phyloP scores from a whole-genome alignment of 176 grass and related monocot genomes.

The Phragmites australis region DNA sequence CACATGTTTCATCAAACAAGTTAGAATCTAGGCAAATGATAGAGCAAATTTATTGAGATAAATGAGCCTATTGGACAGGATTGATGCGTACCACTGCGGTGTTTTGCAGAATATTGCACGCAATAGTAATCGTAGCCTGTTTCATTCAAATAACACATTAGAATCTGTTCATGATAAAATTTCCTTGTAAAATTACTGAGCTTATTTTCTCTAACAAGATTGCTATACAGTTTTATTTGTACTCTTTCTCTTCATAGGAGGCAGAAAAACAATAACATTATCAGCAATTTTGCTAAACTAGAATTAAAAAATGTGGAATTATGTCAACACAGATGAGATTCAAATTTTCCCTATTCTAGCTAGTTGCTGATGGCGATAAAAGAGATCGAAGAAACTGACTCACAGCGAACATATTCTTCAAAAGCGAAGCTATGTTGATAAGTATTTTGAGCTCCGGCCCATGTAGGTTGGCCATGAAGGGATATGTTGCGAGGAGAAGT shows the following conservation, averaged over 20 bases:
- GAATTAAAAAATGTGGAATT: not conserved
- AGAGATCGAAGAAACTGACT: constrained; percentile 15
- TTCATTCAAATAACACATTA: constrained; percentile 32
- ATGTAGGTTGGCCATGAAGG: constrained; percentile 56
- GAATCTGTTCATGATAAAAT: not conserved
- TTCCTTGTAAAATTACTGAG: not conserved
- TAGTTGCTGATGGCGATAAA: not conserved
- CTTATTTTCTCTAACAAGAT: not conserved
- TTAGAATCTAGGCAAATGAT: not conserved
- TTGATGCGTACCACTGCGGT: constrained; percentile 53
- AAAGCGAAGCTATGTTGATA: constrained; percentile 53
- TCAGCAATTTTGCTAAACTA: not conserved
- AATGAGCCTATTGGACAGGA: not conserved
- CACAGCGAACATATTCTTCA: constrained; percentile 61
- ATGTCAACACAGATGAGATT: not conserved
- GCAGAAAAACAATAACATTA: not conserved
- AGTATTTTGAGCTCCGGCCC: constrained; percentile 53
- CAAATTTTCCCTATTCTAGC: not conserved
- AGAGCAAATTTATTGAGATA: not conserved
- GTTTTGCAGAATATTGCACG: constrained; percentile 65
- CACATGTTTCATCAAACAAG: constrained; percentile 17
- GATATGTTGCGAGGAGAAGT: constrained; percentile 58
- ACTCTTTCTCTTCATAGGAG: not conserved
- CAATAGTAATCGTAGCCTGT: constrained; percentile 71
- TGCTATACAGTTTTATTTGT: not conserved